Percentiles rank a stretch among this genome's conserved stretches.
Conservation (phyloP, 441 rosid genomes). For the Viola pubescens region DNA sequence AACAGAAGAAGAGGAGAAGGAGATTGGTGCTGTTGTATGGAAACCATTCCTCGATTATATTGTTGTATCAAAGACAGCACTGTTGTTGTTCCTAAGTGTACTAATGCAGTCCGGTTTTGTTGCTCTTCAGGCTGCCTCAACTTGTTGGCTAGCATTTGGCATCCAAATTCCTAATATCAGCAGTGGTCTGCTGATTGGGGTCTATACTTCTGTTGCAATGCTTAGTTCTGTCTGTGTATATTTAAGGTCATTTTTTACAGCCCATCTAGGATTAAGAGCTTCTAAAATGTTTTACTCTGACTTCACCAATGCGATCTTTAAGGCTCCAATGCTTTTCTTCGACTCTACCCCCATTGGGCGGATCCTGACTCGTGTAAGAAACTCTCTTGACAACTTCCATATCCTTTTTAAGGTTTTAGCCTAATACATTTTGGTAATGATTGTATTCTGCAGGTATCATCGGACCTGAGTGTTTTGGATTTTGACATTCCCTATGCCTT, state of each 20-base stretch:
- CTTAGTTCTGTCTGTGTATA: slow-evolving; percentile 51
- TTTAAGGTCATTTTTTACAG: slow-evolving; percentile 39
- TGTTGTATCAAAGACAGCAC: slow-evolving; percentile 40
- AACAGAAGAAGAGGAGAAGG: slow-evolving; percentile 77
- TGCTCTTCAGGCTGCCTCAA: slow-evolving; percentile 64
- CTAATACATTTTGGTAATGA: neutral
- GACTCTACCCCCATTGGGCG: slow-evolving; percentile 88
- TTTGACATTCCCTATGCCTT: slow-evolving; percentile 62
- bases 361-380: slow-evolving; percentile 73
- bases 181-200: slow-evolving; percentile 48
- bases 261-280: slow-evolving; percentile 66
- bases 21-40: slow-evolving; percentile 58
- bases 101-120: slow-evolving; percentile 42
- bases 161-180: slow-evolving; percentile 47
- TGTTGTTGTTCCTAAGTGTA: slow-evolving; percentile 29
- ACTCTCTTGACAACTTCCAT: neutral
- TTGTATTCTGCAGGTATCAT: slow-evolving; percentile 54
- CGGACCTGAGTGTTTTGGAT: slow-evolving; percentile 74
- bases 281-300: slow-evolving; percentile 69
- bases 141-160: slow-evolving; percentile 81
- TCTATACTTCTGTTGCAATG: slow-evolving; percentile 51
- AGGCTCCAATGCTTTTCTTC: slow-evolving; percentile 81
- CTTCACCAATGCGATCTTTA: slow-evolving; percentile 59
- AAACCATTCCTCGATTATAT: slow-evolving; percentile 73
- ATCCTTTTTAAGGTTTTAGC: neutral